Percentiles rank a stretch among this genome's conserved stretches.
phyloP scores from a whole-genome alignment of 1,284 basidiomycete genomes.

The Trametes pubescens region DNA sequence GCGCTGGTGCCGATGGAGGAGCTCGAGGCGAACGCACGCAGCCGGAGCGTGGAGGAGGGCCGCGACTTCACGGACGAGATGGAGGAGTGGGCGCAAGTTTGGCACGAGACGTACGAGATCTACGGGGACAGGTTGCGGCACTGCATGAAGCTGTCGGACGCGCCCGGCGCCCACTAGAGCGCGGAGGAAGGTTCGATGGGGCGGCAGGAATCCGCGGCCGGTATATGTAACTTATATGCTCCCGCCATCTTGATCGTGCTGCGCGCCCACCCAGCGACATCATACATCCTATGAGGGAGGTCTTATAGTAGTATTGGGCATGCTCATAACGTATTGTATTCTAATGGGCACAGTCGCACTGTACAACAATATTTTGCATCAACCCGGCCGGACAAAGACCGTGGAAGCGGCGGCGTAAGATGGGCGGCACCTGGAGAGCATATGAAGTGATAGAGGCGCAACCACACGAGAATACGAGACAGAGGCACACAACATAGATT shows the following conservation, averaged over 20 bases:
- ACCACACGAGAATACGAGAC: too few species aligned
- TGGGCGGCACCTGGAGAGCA: too few species aligned
- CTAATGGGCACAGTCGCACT: conserved; percentile 8
- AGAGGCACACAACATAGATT: too few species aligned
- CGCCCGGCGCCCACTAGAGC: conserved; percentile 11
- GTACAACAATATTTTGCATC: neutral
- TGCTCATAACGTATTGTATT: conserved; percentile 3
- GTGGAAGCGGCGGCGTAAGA: too few species aligned
- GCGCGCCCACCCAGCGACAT: neutral
- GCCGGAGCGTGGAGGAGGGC: conserved; percentile 31
- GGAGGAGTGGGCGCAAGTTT: conserved; percentile 45
- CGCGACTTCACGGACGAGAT: conserved; percentile 46
- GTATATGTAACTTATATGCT: neutral
- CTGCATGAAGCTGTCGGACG: conserved; percentile 29
- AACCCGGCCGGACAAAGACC: neutral
- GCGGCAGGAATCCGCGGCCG: neutral
- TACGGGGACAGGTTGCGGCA: conserved; percentile 27
- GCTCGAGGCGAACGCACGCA: conserved; percentile 37
- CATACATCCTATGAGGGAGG: neutral
- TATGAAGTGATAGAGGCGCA: too few species aligned
- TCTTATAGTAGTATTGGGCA: neutral
- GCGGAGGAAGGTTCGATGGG: neutral
- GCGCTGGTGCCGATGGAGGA: conserved; percentile 38
- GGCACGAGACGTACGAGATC: conserved; percentile 39
- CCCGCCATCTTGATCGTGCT: neutral